A percentile compares a stretch with the other conserved stretches of the same genome.
Evolutionary conservation across 1,284 basidiomycete genomes (phyloP).

Genomic region (Lentinula novae-zelandiae): DNA sequence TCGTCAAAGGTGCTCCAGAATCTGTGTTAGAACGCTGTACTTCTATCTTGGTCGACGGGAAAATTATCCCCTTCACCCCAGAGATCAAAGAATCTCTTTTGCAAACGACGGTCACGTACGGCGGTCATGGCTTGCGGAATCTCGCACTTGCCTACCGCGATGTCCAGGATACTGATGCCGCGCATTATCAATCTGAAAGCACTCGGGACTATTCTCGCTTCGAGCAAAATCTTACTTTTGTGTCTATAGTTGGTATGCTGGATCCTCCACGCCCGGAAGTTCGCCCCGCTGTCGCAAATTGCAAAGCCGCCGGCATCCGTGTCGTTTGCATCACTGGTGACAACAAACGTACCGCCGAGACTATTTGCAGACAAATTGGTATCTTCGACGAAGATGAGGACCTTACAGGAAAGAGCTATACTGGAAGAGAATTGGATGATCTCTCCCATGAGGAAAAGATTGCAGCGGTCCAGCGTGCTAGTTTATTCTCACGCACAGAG

Average conservation of each 20-base stretch:
- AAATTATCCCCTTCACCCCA: slow-evolving; percentile 59
- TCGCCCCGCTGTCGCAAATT: slow-evolving; percentile 82
- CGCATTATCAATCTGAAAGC: slow-evolving; percentile 78
- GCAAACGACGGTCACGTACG: slow-evolving; percentile 70
- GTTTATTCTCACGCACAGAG: slow-evolving; percentile 91
- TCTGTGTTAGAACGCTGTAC: slow-evolving; percentile 89
- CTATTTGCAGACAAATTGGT: slow-evolving; percentile 94
- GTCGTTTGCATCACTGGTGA: slow-evolving; percentile 99
- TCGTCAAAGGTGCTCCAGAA: slow-evolving; percentile 97
- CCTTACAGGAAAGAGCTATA: slow-evolving; percentile 89
- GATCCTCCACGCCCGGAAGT: slow-evolving; percentile 98
- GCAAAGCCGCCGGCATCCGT: slow-evolving; percentile 90
- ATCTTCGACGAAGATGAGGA: slow-evolving; percentile 85
- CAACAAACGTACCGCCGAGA: slow-evolving; percentile 97
- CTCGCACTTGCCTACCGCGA: slow-evolving; percentile 90
- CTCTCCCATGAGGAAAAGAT: slow-evolving; percentile 81
- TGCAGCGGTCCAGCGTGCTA: slow-evolving; percentile 80
- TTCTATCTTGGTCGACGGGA: slow-evolving; percentile 67
- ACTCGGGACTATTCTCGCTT: slow-evolving; percentile 84
- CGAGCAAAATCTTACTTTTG: slow-evolving; percentile 89
- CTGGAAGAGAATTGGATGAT: slow-evolving; percentile 88
- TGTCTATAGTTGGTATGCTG: slow-evolving; percentile 95
- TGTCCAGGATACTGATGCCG: slow-evolving; percentile 70
- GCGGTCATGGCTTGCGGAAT: slow-evolving; percentile 80
- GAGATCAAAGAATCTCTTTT: slow-evolving; percentile 63